These are phyloP conservation scores for Cyclotella distinguenda DNA, from an alignment of 108 stramenopile species.

Conservation along the genomic window DNA sequence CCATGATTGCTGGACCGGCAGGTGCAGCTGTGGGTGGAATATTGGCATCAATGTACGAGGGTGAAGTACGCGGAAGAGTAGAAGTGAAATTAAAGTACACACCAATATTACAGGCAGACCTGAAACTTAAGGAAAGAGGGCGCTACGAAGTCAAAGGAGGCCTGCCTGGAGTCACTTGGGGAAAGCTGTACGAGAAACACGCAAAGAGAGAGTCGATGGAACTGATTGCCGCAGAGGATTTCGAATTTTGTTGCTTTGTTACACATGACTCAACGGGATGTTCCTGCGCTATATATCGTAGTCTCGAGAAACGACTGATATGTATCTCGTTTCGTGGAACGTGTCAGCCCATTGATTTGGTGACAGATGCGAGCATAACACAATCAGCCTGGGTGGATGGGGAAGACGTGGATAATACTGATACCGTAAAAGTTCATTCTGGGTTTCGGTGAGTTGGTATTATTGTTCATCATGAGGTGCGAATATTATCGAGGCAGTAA, in stretches of 20 bases:
- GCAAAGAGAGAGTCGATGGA: not conserved
- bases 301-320: constrained; percentile 60
- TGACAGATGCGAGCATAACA: constrained; percentile 77
- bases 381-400: constrained; percentile 82
- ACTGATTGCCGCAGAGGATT: constrained; percentile 39
- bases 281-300: constrained; percentile 71
- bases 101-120: constrained; percentile 56
- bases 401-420: constrained; percentile 56
- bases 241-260: constrained; percentile 83
- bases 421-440: constrained; percentile 66
- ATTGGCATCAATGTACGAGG: constrained; percentile 73
- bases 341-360: constrained; percentile 70
- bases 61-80: constrained; percentile 65
- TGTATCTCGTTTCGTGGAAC: constrained; percentile 83
- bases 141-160: constrained; percentile 69
- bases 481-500: not conserved
- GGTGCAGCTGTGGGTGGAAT: constrained; percentile 84
- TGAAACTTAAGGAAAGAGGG: constrained; percentile 18
- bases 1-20: constrained; percentile 72
- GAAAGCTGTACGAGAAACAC: constrained; percentile 57
- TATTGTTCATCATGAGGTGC: not conserved
- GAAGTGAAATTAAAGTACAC: constrained; percentile 60
- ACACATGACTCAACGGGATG: constrained; percentile 79
- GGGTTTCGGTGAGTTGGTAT: constrained; percentile 56
- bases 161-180: constrained; percentile 80